Conservation (phyloP, 1,139 yeast genomes). For the Kodamaea derodonti region DNA sequence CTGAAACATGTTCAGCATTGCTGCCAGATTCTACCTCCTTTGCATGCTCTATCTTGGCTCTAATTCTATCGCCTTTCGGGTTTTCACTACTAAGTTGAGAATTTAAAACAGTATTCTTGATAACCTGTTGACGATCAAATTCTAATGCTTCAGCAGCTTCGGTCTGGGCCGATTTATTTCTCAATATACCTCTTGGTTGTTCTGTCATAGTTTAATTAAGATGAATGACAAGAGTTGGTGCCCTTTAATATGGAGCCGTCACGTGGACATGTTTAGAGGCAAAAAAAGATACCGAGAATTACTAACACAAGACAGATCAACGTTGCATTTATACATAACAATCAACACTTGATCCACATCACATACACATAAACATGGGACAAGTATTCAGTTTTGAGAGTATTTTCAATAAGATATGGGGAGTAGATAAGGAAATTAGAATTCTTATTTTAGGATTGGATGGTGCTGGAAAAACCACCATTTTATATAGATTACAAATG, state of each 20-base stretch:
- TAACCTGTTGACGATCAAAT: slow-evolving; percentile 44
- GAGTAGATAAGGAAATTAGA: slow-evolving; percentile 83
- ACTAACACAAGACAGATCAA: too few species aligned
- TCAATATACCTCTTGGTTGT: slow-evolving; percentile 41
- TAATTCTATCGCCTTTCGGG: slow-evolving; percentile 35
- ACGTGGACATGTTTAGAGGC: too few species aligned
- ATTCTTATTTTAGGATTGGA: slow-evolving; percentile 90
- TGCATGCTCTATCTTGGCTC: slow-evolving; percentile 36
- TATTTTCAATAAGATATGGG: slow-evolving; percentile 85
- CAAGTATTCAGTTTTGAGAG: slow-evolving; percentile 72
- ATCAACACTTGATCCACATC: too few species aligned
- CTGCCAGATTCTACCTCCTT: slow-evolving; percentile 11
- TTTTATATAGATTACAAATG: slow-evolving; percentile 82
- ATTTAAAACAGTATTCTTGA: slow-evolving; percentile 40
- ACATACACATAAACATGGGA: slow-evolving; percentile 74
- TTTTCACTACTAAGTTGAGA: slow-evolving; percentile 32
- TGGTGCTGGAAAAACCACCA: slow-evolving; percentile 98
- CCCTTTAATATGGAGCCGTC: too few species aligned
- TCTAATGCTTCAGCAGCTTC: slow-evolving; percentile 15
- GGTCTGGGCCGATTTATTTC: slow-evolving; percentile 27
- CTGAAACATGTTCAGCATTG: slow-evolving; percentile 1
- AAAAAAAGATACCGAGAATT: too few species aligned
- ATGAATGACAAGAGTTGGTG: too few species aligned
- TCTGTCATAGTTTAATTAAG: slow-evolving; percentile 19
- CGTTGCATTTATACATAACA: too few species aligned